Evolutionary conservation across 2,329 filamentous ascomycete species (phyloP), one percentile per base, ranked within the genome.

Genomic region (Phaeoacremonium minimum): DNA sequence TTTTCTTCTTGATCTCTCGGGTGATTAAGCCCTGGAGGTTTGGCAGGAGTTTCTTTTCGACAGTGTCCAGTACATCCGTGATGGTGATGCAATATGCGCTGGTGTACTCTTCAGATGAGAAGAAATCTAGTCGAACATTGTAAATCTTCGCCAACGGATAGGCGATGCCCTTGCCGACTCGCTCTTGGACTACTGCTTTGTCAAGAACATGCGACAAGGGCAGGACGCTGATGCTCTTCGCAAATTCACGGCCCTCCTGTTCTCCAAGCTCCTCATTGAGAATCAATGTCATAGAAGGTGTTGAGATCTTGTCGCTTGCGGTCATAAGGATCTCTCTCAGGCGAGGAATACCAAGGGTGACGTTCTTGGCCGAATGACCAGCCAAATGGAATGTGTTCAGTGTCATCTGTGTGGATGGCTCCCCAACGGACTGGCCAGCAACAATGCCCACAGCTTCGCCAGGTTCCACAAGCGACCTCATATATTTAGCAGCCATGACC

Each of bases 331-430:
- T 96, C 75, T 98, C 93, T 67, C 93, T 78, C 15, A 98, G 75
- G 66, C 93, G 88, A 41, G 93, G 93, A 56, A 98, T 97, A 87
- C 93, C 93, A 15, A 96, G 77, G 1, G 93, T 98, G 56, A 98
- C 94, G 75, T 98, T 98, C 73, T 96, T 97, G 18, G 93, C 85
- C 15, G 93, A 90, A 71, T 97, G 91, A 55, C 93, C 93, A 61
- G 93, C 93, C 77, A 98, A 87, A 76, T 98, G 93, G 78, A 98
- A 98, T 18, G 94, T 98, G 66, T 98, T 98, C 37, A 98, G 70
- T 7, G 94, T 98, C 94, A 98, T 98, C 61, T 98, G 93, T 9
- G 93, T 98, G 3, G 90, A 96, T 7, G 94, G 93, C 57, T 98
- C 94, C 56, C 93, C 93, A 29, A 98, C 83, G 19, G 91, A 97